phyloP scores from a whole-genome alignment of 2,329 filamentous ascomycete genomes.

The Sporothrix inflata region DNA sequence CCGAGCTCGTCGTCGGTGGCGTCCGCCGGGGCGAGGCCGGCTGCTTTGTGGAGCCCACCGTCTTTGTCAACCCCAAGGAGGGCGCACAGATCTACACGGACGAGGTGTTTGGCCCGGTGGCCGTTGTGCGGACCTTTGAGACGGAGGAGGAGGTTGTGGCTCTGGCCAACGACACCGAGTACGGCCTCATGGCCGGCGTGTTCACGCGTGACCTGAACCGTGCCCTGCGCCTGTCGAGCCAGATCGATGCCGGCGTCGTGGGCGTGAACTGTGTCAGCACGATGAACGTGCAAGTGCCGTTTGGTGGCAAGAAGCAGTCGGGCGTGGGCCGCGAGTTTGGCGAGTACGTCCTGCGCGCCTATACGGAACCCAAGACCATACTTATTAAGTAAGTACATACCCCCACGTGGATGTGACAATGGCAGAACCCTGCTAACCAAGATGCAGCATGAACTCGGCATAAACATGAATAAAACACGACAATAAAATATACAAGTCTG shows the following conservation, averaged over 20 bases:
- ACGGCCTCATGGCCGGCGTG: constrained; percentile 54
- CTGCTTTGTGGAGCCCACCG: constrained; percentile 43
- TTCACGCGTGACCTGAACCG: constrained; percentile 54
- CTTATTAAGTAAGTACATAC: neutral
- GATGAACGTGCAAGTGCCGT: constrained; percentile 37
- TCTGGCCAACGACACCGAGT: constrained; percentile 55
- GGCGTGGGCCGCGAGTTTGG: constrained; percentile 43
- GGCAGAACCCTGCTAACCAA: neutral
- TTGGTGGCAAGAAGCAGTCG: constrained; percentile 47
- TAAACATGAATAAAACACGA: neutral
- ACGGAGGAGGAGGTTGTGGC: constrained; percentile 54
- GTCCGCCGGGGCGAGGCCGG: constrained; percentile 31
- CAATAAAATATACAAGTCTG: neutral
- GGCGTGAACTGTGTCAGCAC: constrained; percentile 53
- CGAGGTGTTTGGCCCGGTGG: constrained; percentile 58
- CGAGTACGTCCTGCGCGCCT: constrained; percentile 19
- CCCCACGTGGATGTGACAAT: neutral
- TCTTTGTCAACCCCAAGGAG: constrained; percentile 44
- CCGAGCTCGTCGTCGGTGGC: constrained; percentile 53
- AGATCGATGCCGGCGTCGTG: constrained; percentile 57
- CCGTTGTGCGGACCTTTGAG: constrained; percentile 54
- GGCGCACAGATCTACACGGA: constrained; percentile 49
- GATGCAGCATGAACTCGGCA: constrained; percentile 1
- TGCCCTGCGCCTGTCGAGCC: constrained; percentile 43
- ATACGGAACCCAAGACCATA: constrained; percentile 9